Percentiles rank a stretch among this genome's conserved stretches.
These are phyloP conservation scores for Sporothrix variecibatus DNA, from an alignment of 2,329 filamentous ascomycete species.

Conservation along the genomic window DNA sequence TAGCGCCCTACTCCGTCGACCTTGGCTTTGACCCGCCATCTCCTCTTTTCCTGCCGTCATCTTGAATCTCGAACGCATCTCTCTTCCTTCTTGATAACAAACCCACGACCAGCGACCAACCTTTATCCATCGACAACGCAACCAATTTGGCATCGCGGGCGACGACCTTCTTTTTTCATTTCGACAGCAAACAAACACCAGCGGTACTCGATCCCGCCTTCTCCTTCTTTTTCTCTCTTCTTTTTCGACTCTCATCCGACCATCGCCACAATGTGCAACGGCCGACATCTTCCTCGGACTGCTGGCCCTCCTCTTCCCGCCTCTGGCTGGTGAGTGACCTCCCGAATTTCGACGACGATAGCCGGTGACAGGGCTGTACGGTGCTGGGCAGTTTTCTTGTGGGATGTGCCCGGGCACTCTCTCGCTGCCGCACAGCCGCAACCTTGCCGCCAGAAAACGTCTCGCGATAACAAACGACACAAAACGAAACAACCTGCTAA, in stretches of 20 bases:
- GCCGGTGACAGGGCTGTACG: not conserved
- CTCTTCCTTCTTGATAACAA: not conserved
- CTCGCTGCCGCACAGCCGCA: too few relatives aligned
- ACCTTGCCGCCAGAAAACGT: not conserved
- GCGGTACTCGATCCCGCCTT: not conserved
- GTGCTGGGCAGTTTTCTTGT: not conserved
- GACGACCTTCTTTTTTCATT: not conserved
- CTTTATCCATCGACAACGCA: not conserved
- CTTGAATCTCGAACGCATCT: not conserved
- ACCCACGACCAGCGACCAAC: not conserved
- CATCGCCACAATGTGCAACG: conserved; percentile 53
- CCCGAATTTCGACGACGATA: not conserved
- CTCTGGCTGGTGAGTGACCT: conserved; percentile 58
- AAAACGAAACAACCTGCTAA: conserved; percentile 37
- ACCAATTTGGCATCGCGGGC: not conserved
- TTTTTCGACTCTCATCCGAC: not conserved
- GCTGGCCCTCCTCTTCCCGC: conserved; percentile 66
- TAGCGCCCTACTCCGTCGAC: not conserved
- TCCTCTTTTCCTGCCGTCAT: conserved; percentile 18
- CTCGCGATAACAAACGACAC: not conserved
- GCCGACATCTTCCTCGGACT: conserved; percentile 64
- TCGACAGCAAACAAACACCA: not conserved
- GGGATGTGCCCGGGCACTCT: too few relatives aligned
- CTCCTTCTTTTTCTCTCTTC: not conserved
- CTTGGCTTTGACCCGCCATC: not conserved